Evolutionary conservation across 2,329 filamentous ascomycete genomes (phyloP).

Genomic region (Nigrograna mackinnonii): DNA sequence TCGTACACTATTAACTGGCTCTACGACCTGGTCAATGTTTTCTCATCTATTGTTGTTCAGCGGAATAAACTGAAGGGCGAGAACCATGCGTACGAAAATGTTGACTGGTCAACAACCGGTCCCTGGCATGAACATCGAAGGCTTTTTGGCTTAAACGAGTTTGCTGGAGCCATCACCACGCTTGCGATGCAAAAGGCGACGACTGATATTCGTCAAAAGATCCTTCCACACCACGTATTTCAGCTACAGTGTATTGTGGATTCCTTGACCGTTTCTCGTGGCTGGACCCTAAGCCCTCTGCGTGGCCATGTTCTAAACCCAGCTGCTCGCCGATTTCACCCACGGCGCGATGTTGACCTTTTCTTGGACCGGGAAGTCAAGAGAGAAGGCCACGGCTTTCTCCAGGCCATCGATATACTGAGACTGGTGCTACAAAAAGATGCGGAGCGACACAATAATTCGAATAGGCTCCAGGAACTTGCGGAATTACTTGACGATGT

Average conservation of each 20-base stretch:
- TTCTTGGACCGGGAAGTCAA: conserved; percentile 46
- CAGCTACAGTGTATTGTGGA: conserved; percentile 57
- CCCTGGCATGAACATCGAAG: conserved; percentile 42
- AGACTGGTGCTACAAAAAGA: conserved; percentile 33
- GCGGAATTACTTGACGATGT: conserved; percentile 23
- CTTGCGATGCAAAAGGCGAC: conserved; percentile 51
- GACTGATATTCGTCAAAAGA: conserved; percentile 42
- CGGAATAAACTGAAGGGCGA: conserved; percentile 40
- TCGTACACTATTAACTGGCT: conserved; percentile 57
- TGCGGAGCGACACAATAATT: conserved; percentile 19
- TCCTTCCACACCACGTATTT: conserved; percentile 54
- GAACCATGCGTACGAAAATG: conserved; percentile 33
- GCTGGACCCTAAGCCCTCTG: conserved; percentile 44
- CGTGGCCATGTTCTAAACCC: conserved; percentile 40
- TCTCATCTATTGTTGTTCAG: conserved; percentile 45
- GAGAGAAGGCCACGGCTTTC: conserved; percentile 31
- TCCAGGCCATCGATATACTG: conserved; percentile 32
- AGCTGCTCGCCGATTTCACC: conserved; percentile 41
- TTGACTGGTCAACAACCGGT: conserved; percentile 49
- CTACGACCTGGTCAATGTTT: conserved; percentile 55
- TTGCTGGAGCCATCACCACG: conserved; percentile 48
- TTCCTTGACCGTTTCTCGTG: conserved; percentile 48
- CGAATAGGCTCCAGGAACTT: conserved; percentile 13
- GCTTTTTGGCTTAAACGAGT: conserved; percentile 52
- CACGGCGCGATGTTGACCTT: conserved; percentile 47